Evolutionary conservation across 2,329 filamentous ascomycete species (phyloP).

Genomic region (Monilinia aucupariae): DNA sequence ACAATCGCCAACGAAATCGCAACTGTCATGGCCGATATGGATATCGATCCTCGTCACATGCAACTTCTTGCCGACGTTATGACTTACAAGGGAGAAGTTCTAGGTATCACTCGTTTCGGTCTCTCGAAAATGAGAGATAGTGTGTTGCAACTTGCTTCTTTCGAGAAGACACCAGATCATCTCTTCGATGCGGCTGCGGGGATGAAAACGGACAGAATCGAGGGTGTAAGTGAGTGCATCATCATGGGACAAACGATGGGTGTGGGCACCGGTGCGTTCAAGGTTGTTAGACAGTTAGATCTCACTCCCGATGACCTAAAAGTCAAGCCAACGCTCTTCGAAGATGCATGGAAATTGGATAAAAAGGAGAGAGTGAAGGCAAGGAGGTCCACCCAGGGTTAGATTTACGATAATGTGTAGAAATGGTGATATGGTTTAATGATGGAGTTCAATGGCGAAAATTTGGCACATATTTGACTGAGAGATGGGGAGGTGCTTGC

Average conservation of each 20-base stretch:
- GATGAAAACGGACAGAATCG: conserved; percentile 87
- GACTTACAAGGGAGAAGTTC: conserved; percentile 96
- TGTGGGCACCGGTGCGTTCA: conserved; percentile 86
- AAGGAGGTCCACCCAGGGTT: neutral
- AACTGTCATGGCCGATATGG: conserved; percentile 87
- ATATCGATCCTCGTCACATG: conserved; percentile 97
- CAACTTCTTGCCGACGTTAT: conserved; percentile 94
- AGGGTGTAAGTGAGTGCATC: conserved; percentile 93
- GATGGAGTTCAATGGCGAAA: conserved; percentile 8
- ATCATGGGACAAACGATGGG: conserved; percentile 96
- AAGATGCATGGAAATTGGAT: conserved; percentile 55
- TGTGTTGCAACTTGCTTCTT: conserved; percentile 88
- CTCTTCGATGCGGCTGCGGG: conserved; percentile 89
- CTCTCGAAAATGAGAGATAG: conserved; percentile 94
- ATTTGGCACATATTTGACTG: neutral
- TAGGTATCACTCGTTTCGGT: conserved; percentile 94
- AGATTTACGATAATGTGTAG: conserved; percentile 1
- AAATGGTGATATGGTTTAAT: neutral
- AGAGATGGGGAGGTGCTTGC: neutral
- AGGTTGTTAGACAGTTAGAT: conserved; percentile 74
- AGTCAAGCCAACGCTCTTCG: conserved; percentile 57
- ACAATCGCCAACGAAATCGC: conserved; percentile 88
- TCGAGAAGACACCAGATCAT: conserved; percentile 98
- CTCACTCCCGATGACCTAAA: conserved; percentile 52
- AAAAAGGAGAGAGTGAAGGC: conserved; percentile 30